Evolutionary conservation across 2,329 filamentous ascomycete genomes (phyloP).

Genomic region (Colletotrichum eleusines): DNA sequence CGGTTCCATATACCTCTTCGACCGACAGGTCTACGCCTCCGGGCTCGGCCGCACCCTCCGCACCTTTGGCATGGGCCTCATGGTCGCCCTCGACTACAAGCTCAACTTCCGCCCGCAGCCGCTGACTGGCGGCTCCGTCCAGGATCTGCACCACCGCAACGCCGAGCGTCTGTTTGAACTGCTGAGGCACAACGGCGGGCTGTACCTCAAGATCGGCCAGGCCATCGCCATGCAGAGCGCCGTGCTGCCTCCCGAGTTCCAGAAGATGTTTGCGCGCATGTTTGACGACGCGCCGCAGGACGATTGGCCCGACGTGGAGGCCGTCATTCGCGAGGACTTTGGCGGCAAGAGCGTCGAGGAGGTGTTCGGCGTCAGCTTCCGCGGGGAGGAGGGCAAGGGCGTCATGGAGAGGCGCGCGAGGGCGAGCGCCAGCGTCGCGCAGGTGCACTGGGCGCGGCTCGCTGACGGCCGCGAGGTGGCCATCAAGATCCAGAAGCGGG

Average conservation of each 20-base stretch:
- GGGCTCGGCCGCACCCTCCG: constrained; percentile 82
- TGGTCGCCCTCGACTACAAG: constrained; percentile 94
- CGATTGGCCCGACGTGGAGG: constrained; percentile 85
- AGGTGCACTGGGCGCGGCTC: constrained; percentile 94
- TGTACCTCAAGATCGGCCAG: constrained; percentile 98
- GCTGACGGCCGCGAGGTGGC: constrained; percentile 91
- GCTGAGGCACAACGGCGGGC: constrained; percentile 85
- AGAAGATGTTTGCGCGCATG: constrained; percentile 96
- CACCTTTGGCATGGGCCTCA: constrained; percentile 83
- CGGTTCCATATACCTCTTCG: constrained; percentile 75
- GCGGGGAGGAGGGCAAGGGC: constrained; percentile 75
- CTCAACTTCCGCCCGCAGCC: constrained; percentile 91
- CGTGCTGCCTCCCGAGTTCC: constrained; percentile 91
- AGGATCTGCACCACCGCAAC: constrained; percentile 84
- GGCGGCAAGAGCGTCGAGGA: constrained; percentile 85
- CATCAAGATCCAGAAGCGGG: constrained; percentile 95
- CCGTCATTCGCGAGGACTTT: constrained; percentile 90
- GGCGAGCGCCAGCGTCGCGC: constrained; percentile 91
- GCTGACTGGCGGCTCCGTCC: constrained; percentile 77
- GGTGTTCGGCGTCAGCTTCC: constrained; percentile 91
- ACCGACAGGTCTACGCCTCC: constrained; percentile 82
- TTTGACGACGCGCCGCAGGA: constrained; percentile 98
- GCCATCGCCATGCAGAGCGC: constrained; percentile 99
- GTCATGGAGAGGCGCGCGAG: constrained; percentile 71
- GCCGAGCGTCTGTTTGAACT: constrained; percentile 86